A percentile compares a stretch with the other conserved stretches of the same genome.
These are phyloP conservation scores for Verticillium dahliae DNA, from an alignment of 2,329 filamentous ascomycete species.

Conservation along the genomic window DNA sequence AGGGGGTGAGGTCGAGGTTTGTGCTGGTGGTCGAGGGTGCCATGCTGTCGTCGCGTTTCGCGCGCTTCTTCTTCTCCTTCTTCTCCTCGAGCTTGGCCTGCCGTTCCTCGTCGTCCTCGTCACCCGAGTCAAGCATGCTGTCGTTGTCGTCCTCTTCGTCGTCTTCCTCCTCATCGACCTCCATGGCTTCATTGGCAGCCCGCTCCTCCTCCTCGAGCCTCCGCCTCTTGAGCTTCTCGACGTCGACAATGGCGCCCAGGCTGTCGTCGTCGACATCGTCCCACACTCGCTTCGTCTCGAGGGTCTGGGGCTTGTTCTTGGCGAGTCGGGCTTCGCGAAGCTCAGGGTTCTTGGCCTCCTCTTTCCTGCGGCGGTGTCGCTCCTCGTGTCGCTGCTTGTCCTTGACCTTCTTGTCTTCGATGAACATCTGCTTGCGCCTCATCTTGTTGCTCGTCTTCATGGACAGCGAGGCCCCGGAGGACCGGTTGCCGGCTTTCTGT, in stretches of 20 bases:
- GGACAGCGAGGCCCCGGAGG: conserved; percentile 23
- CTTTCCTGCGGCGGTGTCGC: conserved; percentile 72
- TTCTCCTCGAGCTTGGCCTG: conserved; percentile 32
- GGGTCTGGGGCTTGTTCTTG: conserved; percentile 71
- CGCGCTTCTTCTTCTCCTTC: conserved; percentile 30
- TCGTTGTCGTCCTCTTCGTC: conserved; percentile 52
- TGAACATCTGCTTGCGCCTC: conserved; percentile 68
- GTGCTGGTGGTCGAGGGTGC: conserved; percentile 57
- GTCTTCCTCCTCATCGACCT: conserved; percentile 34
- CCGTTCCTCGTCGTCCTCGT: conserved; percentile 45
- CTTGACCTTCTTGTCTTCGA: conserved; percentile 71
- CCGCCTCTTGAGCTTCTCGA: conserved; percentile 52
- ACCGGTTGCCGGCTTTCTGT: conserved; percentile 9
- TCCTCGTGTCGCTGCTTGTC: conserved; percentile 70
- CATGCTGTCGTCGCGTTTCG: conserved; percentile 40
- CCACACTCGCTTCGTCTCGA: conserved; percentile 87
- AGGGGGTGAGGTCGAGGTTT: conserved; percentile 57
- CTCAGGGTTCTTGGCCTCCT: conserved; percentile 77
- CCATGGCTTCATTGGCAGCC: conserved; percentile 34
- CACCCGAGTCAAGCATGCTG: conserved; percentile 70
- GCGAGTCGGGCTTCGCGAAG: conserved; percentile 67
- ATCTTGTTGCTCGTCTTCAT: conserved; percentile 66
- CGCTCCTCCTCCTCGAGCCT: conserved; percentile 48
- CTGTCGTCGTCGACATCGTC: conserved; percentile 64
- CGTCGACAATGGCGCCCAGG: conserved; percentile 48